Evolutionary conservation across 805 yeast species (phyloP).

Genomic region (Soucietia sequanensis): DNA sequence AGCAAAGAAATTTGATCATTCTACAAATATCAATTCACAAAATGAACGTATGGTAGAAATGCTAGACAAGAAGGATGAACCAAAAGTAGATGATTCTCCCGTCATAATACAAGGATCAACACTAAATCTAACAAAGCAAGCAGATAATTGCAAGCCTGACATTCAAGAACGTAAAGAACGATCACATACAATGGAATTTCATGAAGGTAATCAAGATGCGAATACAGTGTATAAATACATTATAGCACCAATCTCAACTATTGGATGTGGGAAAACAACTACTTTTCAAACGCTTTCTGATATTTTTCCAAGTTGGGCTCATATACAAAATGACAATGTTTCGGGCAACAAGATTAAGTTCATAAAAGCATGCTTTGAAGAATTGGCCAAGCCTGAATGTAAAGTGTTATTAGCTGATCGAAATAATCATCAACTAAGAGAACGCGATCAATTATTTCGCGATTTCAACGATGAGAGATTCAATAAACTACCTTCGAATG

Average conservation of each 20-base stretch:
- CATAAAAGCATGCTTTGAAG: conserved; percentile 44
- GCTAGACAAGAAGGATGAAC: too few species aligned
- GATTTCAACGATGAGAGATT: conserved; percentile 46
- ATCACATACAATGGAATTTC: too few species aligned
- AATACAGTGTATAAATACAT: conserved; percentile 52
- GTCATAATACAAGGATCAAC: too few species aligned
- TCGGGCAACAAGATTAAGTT: conserved; percentile 44
- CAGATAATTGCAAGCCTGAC: too few species aligned
- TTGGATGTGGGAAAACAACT: conserved; percentile 96
- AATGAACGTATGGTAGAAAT: too few species aligned
- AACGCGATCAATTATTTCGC: conserved; percentile 64
- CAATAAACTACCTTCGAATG: conserved; percentile 33
- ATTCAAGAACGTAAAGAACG: too few species aligned
- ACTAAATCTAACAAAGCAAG: too few species aligned
- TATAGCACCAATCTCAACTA: conserved; percentile 79
- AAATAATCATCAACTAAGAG: conserved; percentile 73
- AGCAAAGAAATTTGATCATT: too few species aligned
- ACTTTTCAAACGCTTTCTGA: conserved; percentile 57
- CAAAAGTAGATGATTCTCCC: too few species aligned
- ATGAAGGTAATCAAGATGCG: conserved; percentile 26
- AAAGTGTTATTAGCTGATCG: conserved; percentile 71
- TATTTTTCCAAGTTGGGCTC: conserved; percentile 63
- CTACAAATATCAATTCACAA: too few species aligned
- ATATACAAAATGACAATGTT: conserved; percentile 80
- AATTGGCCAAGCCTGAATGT: conserved; percentile 22